These are phyloP conservation scores for Ophiocordyceps camponoti-rufipedis DNA, from an alignment of 2,329 filamentous ascomycete genomes.

Conservation along the genomic window DNA sequence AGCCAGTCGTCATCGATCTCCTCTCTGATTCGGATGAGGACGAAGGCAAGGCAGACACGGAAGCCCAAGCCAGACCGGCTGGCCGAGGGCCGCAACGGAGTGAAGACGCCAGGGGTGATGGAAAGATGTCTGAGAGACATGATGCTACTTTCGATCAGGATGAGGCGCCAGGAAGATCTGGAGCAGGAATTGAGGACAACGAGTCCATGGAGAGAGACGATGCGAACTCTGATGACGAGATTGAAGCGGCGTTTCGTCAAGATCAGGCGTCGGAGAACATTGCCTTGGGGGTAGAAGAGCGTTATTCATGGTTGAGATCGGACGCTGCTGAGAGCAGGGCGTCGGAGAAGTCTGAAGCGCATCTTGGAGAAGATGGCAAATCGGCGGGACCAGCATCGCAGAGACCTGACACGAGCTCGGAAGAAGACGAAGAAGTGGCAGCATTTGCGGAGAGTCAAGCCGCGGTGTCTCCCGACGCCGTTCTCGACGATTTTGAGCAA, in stretches of 20 bases:
- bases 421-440: too few species aligned
- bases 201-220: background rate
- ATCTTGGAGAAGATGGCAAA: too few species aligned
- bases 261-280: too few species aligned
- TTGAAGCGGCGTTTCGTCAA: too few species aligned
- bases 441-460: background rate
- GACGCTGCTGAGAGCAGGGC: too few species aligned
- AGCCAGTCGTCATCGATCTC: slow-evolving; percentile 16
- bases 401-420: too few species aligned
- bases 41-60: background rate
- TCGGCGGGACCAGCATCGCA: too few species aligned
- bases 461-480: background rate
- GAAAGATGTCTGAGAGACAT: background rate
- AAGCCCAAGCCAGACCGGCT: background rate
- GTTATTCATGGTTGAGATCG: too few species aligned
- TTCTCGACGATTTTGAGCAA: background rate
- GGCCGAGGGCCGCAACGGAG: background rate
- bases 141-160: background rate
- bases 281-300: too few species aligned
- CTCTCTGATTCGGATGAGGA: background rate
- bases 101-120: background rate
- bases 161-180: background rate
- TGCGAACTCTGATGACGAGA: too few species aligned
- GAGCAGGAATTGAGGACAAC: background rate
- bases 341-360: too few species aligned